Conservation (phyloP, 31 red algal genomes). For the Asparagopsis taxiformis region DNA sequence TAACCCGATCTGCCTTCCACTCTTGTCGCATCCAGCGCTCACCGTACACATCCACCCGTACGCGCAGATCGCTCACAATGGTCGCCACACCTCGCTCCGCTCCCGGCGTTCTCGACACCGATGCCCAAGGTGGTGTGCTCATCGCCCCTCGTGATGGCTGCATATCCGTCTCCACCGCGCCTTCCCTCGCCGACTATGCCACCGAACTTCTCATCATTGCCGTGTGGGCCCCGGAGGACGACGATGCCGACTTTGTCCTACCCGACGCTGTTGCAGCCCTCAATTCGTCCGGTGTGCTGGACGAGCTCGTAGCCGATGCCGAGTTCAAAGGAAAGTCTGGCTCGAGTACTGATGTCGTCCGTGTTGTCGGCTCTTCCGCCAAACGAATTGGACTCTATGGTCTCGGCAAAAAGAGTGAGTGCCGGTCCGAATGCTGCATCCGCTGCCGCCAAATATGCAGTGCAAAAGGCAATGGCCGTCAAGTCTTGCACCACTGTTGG, state of each 20-base stretch:
- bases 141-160: constrained; percentile 39
- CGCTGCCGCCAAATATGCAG: constrained; percentile 36
- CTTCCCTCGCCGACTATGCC: constrained; percentile 12
- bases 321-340: constrained; percentile 54
- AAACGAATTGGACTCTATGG: constrained; percentile 60
- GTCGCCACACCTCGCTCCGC: constrained; percentile 8
- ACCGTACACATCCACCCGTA: neutral
- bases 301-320: constrained; percentile 40
- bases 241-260: constrained; percentile 42
- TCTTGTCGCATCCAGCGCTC: neutral
- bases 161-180: constrained; percentile 9
- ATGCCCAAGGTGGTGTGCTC: constrained; percentile 37
- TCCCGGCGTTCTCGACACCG: constrained; percentile 55
- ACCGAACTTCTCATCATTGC: constrained; percentile 44
- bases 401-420: constrained; percentile 52
- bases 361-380: constrained; percentile 14
- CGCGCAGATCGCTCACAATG: constrained; percentile 22
- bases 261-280: constrained; percentile 23
- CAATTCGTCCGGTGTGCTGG: constrained; percentile 13
- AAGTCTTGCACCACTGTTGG: constrained; percentile 41
- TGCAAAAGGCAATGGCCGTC: constrained; percentile 43
- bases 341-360: constrained; percentile 48
- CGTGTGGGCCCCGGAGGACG: constrained; percentile 52
- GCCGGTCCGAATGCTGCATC: constrained; percentile 13
- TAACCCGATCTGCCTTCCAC: neutral